A percentile compares a stretch with the other conserved stretches of the same genome.
Conservation (phyloP, 768 basidiomycete species). For the Podaxis carcinomalis region DNA sequence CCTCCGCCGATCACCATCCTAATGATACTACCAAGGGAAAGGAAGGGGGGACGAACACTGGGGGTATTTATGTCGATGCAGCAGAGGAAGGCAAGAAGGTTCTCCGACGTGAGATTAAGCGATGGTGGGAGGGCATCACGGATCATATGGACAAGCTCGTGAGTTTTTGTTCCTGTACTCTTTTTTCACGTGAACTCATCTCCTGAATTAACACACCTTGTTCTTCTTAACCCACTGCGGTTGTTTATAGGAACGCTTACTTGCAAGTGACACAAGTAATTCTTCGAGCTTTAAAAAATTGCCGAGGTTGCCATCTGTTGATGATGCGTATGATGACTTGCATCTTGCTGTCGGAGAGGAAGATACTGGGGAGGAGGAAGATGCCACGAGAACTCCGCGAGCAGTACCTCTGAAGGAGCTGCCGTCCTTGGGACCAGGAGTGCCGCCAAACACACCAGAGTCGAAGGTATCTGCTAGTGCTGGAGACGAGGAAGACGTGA, state of each 20-base stretch:
- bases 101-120: constrained; percentile 56
- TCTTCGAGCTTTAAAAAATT: constrained; percentile 40
- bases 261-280: constrained; percentile 23
- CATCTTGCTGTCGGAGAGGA: background rate
- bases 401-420: constrained; percentile 4
- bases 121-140: constrained; percentile 63
- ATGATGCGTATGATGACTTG: constrained; percentile 44
- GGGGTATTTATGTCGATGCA: constrained; percentile 9
- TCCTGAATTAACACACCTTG: background rate
- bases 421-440: background rate
- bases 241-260: constrained; percentile 37
- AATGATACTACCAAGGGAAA: background rate
- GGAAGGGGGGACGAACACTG: background rate
- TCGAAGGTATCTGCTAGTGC: background rate
- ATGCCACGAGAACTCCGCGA: constrained; percentile 12
- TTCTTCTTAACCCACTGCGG: background rate
- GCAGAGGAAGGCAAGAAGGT: constrained; percentile 39
- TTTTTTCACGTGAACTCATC: background rate
- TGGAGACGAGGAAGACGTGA: background rate
- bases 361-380: background rate
- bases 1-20: background rate
- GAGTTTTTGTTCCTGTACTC: constrained; percentile 18
- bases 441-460: background rate
- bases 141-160: constrained; percentile 61
- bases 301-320: constrained; percentile 55